Evolutionary conservation across 345 rosid genomes (phyloP).

Genomic region (Gossypium arboreum): DNA sequence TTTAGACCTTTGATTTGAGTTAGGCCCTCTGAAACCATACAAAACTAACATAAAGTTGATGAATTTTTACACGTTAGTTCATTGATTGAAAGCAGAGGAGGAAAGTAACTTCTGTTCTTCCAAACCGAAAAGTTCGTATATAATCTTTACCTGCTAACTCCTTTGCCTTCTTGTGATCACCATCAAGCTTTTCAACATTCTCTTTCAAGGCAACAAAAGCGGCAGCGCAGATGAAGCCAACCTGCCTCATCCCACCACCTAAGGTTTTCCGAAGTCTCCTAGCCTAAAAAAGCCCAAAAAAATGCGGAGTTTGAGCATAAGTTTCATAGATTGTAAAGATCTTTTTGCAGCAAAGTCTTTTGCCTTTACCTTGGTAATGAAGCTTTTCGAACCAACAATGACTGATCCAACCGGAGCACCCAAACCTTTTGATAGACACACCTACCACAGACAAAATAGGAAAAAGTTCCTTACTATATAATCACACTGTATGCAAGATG

Average conservation of each 20-base stretch:
- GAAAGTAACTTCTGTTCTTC: not conserved
- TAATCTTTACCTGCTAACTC: slow-evolving; percentile 64
- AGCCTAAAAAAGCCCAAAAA: slow-evolving; percentile 43
- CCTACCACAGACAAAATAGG: slow-evolving; percentile 30
- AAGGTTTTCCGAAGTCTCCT: slow-evolving; percentile 78
- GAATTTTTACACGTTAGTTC: not conserved
- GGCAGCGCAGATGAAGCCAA: slow-evolving; percentile 79
- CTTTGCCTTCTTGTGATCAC: slow-evolving; percentile 81
- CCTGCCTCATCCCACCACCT: slow-evolving; percentile 97
- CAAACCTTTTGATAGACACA: slow-evolving; percentile 85
- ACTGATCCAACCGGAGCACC: slow-evolving; percentile 96
- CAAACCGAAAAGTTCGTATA: not conserved
- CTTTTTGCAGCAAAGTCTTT: not conserved
- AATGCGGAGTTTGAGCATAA: not conserved
- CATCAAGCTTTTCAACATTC: slow-evolving; percentile 57
- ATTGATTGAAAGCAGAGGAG: not conserved
- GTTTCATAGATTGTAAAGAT: not conserved
- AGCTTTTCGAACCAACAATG: slow-evolving; percentile 77
- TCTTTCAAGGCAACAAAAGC: slow-evolving; percentile 75
- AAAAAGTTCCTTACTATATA: not conserved
- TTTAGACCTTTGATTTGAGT: slow-evolving; percentile 65
- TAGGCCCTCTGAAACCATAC: slow-evolving; percentile 52
- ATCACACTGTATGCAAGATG: not conserved
- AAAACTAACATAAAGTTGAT: not conserved
- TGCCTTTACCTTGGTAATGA: slow-evolving; percentile 57